Evolutionary conservation across 345 rosid genomes (phyloP), one percentile per base, ranked within the genome.

Genomic region (Streptanthus diversifolius): DNA sequence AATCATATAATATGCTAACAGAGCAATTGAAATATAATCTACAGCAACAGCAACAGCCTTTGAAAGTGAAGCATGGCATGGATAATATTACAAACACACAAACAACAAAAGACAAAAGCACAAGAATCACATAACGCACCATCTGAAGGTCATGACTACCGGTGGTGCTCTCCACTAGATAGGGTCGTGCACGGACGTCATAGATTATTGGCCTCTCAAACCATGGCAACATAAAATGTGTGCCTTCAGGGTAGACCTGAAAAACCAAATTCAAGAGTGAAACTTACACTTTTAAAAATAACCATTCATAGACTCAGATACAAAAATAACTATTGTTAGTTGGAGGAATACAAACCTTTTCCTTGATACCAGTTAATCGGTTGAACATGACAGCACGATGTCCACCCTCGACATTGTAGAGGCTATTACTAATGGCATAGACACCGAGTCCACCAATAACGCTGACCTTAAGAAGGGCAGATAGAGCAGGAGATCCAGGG

Each of bases 121-220:
- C 2, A 53, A 40, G 54, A 36, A 35, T 17, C 10, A 12, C 24
- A 37, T 8, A 56, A 74, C 45, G 39, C 81, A 91, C 96, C 95
- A 85, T 91, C 83, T 91, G 99, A 49, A 95, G 99, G 75, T 95
- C 99, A 57, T 89, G 96, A 68, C 97, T 95, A 27, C 99, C 99
- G 3, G 96, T 88, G 41, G 90, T 87, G 77, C 97, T 91, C 84
- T 95, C 96, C 1, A 91, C 95, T 11, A 85, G 77, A 56, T 91
- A 86, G 63, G 99, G 96, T 74, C 96, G 85, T 21, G 99, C 97
- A 66, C 97, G 91, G 12, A 93, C 92, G 72, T 95, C 99, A 55
- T 91, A 95, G 75, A 95, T 93, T 45, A 88, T 67, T 18, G 97
- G 95, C 81, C 96, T 85, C 76, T 93, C 97, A 73, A 93, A 83